Evolutionary conservation across 345 rosid genomes (phyloP), one percentile per base, ranked within the genome.

Genomic region (Camelina hispida): DNA sequence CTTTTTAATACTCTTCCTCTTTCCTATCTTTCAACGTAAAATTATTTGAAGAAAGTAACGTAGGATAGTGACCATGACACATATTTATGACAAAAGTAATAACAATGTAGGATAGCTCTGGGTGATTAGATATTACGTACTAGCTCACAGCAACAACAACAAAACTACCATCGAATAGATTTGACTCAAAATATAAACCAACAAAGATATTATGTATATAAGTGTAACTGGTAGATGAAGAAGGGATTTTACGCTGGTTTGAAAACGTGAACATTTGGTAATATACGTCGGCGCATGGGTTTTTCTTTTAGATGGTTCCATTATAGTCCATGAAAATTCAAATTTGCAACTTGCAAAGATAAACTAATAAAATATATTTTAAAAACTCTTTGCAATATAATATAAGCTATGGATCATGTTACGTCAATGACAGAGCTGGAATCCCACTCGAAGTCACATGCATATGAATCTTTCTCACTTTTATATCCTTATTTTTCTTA

Each of bases 401-500:
- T 79, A 80, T 69, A 62, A 62, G 80, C 79, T 79, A 69, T 81
- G 81, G 87, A 83, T 84, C 83, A 62, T 83, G 81, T 54, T 80
- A 54, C 74, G 76, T 62, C 71, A 76, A 70, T 79, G 81, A 68
- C 85, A 83, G 83, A 82, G 95, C 87, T 86, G 91, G 81, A 89
- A 82, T 81, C 80, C 87, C 85, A 85, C 90, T 76, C 80, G 73
- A 82, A 43, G 64, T 83, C 91, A 86, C 88, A 86, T 89, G 81
- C 80, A 76, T 54, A 46, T 69, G 75, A 77, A 63, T 77, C 70
- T 63, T 69, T 69, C 47, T 55, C 69, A 60, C 58, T 66, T 78
- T 75, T 17, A 65, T 75, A 59, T 15, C 44, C 56, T 17, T 51
- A 12, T 48, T 55, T 55, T 56, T 66, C 23, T 55, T 51, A 35